Evolutionary conservation across 2,329 filamentous ascomycete species (phyloP), one percentile per base, ranked within the genome.

Genomic region (Aspergillus sp.): DNA sequence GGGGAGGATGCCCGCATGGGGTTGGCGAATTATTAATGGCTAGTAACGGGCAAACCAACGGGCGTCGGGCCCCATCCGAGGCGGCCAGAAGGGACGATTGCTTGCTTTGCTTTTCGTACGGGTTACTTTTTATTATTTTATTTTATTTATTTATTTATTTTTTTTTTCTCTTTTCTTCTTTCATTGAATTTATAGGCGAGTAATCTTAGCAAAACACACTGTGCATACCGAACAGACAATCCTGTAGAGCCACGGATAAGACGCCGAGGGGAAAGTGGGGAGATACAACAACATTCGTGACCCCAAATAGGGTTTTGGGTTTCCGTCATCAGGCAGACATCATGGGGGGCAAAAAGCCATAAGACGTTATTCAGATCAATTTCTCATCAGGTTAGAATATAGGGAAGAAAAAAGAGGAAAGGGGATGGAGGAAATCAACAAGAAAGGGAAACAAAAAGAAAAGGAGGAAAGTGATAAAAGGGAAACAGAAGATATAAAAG

Each of bases 361-460:
- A 39, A 44, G 44, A 55, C 10, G 42, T 55, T 36, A 42, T 36
- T 21, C 42, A 55, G 25, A 47, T 65, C 55, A 63, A 64, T 66
- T 68, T 64, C 32, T 36, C 63, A 66, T 65, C 59, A 61, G 58
- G 54, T 57, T 61, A 54, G 54, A 60, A 61, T 42, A 59, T 60
- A 58, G 62, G 59, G 62, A 36, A 13, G 11, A 62, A 61, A 66
- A 56, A 63, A 10, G 59, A 66, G 61, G 62, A 66, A 63, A 36
- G 5, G 11, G 2, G 32, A 5, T 54, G 62, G 49, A 59, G 55
- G 62, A 51, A 59, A 65, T 63, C 52, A 57, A 64, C 38, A 62
- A 36, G 11, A 36, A 36, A 58, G 62, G 59, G 62, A 11, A 36
- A 11, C 63, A 61, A 66, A 56, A 64, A 8, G 58, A 66, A 61